Evolutionary conservation across 495 filamentous ascomycete genomes (phyloP), one percentile per base, ranked within the genome.

Genomic region (Aspergillus coremiiformis): DNA sequence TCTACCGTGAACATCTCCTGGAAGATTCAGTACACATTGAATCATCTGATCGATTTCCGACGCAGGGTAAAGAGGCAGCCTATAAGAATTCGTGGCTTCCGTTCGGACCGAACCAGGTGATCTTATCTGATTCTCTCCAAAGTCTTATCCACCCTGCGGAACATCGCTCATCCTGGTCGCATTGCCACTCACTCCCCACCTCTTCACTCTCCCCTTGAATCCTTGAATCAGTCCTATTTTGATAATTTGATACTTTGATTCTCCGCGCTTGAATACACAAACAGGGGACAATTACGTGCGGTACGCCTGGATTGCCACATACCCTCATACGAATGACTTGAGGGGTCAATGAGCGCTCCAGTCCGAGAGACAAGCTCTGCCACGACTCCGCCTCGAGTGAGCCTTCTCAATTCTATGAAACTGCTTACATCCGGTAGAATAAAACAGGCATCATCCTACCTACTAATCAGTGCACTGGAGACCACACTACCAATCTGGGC

Each of bases 81-180:
- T 41, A 41, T 41, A 46, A 17, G 20, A 43, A 22, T 39, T 23
- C 41, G 44, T 24, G 33, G 29, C 37, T 54, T 26, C 51, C 50
- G 50, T 10, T 35, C 52, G 51, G 47, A 47, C 56, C 49, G 57
- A 56, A 46, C 44, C 55, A 56, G 53, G 41, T 57, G 51, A 60
- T 57, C 54, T 63, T 59, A 63, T 63, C 60, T 57, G 59, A 63
- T 63, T 57, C 60, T 47, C 32, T 50, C 33, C 1, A 20, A 20
- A 41, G 15, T 44, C 32, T 50, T 42, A 29, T 44, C 37, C 54
- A 52, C 46, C n/a, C 44, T 32, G 45, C 49, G 46, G 43, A 49
- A 39, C 35, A 42, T 48, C 29, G 15, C 24, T 24, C 33, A 48
- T 48, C 44, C 52, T 37, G 52, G 44, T 35, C 48, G 50, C 49